These are phyloP conservation scores for Mycena capillaripes DNA, from an alignment of 768 basidiomycete genomes.

Conservation along the genomic window DNA sequence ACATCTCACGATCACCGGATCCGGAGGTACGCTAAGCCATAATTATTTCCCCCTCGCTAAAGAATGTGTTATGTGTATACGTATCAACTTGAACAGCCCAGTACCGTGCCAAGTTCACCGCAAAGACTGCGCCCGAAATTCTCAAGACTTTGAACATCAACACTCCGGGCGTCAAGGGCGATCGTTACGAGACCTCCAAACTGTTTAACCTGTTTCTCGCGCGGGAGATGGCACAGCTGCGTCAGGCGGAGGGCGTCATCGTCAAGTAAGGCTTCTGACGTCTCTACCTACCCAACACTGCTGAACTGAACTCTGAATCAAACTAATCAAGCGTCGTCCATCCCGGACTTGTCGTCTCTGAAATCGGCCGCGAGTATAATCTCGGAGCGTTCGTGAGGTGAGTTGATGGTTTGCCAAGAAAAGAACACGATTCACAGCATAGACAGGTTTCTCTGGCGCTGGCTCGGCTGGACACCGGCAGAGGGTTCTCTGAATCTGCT, in stretches of 20 bases:
- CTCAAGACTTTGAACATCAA: constrained; percentile 11
- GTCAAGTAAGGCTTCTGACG: constrained; percentile 26
- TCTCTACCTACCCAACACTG: too few relatives aligned
- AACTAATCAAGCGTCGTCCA: not conserved
- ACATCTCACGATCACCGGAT: constrained; percentile 25
- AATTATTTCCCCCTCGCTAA: too few relatives aligned
- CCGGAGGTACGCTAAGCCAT: not conserved
- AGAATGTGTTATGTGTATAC: not conserved
- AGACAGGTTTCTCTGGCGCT: too few relatives aligned
- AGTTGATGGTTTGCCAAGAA: too few relatives aligned
- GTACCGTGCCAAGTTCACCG: not conserved
- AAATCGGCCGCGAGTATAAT: not conserved
- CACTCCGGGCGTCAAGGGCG: not conserved
- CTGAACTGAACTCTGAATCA: too few relatives aligned
- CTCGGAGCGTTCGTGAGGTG: too few relatives aligned
- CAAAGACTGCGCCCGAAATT: not conserved
- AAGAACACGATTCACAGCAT: too few relatives aligned
- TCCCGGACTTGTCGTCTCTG: not conserved
- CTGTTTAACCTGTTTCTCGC: constrained; percentile 9
- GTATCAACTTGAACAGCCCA: not conserved
- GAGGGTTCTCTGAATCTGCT: not conserved
- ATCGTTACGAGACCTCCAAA: constrained; percentile 15
- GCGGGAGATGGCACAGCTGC: not conserved
- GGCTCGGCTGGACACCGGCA: too few relatives aligned
- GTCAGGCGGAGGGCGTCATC: constrained; percentile 1